These are phyloP conservation scores for Protostelium mycophagum DNA, from an alignment of 78 protist species.

Conservation along the genomic window DNA sequence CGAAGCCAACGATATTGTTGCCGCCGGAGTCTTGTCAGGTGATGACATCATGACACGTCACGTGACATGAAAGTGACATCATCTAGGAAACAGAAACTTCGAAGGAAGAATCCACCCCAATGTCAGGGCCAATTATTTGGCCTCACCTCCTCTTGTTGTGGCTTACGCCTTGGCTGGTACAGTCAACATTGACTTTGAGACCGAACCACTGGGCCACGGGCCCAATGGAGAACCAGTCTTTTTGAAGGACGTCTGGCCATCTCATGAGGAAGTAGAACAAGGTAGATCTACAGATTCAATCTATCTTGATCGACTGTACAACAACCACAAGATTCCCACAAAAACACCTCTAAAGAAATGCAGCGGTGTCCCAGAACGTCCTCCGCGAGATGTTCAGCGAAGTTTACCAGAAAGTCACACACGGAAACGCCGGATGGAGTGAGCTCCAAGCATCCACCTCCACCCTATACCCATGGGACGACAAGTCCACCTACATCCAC, in stretches of 20 bases:
- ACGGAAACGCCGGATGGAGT: constrained; percentile 78
- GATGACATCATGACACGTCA: neutral
- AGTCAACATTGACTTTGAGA: constrained; percentile 71
- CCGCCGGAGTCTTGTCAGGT: constrained; percentile 69
- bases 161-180: constrained; percentile 90
- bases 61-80: neutral
- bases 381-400: constrained; percentile 60
- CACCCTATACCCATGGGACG: constrained; percentile 81
- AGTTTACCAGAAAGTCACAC: constrained; percentile 59
- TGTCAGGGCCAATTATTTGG: constrained; percentile 80
- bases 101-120: constrained; percentile 82
- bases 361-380: constrained; percentile 34
- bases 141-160: constrained; percentile 85
- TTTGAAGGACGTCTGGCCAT: constrained; percentile 88
- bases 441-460: constrained; percentile 57
- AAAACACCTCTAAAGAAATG: neutral
- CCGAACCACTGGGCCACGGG: constrained; percentile 48
- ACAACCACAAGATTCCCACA: neutral
- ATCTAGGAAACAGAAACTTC: constrained; percentile 86
- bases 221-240: constrained; percentile 63
- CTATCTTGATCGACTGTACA: too few relatives aligned
- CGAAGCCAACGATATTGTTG: constrained; percentile 62
- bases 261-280: constrained; percentile 56
- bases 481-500: constrained; percentile 77
- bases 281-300: too few relatives aligned